phyloP scores from a whole-genome alignment of 257 asterid species.

The Lavandula angustifolia region DNA sequence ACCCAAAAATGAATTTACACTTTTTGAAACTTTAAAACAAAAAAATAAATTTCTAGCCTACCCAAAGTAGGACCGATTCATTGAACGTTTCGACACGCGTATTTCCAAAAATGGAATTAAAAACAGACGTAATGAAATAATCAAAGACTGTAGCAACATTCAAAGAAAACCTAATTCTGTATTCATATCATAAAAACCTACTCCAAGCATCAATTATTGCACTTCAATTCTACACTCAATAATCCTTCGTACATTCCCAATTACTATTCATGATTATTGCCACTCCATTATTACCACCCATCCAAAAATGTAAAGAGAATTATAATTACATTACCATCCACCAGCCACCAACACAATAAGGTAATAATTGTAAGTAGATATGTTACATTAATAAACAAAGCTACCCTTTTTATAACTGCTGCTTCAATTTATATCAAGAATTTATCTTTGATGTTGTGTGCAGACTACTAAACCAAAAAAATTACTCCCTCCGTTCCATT shows the following conservation, averaged over 20 bases:
- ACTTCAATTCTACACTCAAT: constrained; percentile 15
- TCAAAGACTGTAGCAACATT: constrained; percentile 7
- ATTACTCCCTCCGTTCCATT: too few relatives aligned
- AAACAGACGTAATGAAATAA: too few relatives aligned
- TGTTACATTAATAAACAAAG: constrained; percentile 24
- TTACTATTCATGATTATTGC: constrained; percentile 19
- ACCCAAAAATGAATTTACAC: too few relatives aligned
- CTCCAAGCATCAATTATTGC: constrained; percentile 25
- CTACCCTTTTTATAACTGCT: constrained; percentile 31
- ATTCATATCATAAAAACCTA: constrained; percentile 8
- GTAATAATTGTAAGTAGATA: constrained; percentile 27
- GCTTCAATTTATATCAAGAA: too few relatives aligned
- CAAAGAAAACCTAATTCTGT: constrained; percentile 14
- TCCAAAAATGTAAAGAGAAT: neutral
- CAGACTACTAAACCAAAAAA: too few relatives aligned
- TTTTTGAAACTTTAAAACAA: too few relatives aligned
- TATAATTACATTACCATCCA: constrained; percentile 28
- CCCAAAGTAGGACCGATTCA: too few relatives aligned
- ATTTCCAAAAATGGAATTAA: too few relatives aligned
- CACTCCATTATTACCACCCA: constrained; percentile 23
- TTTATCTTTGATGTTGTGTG: too few relatives aligned
- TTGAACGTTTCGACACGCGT: too few relatives aligned
- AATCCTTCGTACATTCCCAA: constrained; percentile 21
- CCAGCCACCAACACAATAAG: constrained; percentile 28
- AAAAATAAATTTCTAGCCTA: too few relatives aligned